Base-by-base conservation (phyloP, 495 filamentous ascomycete genomes). In the Lichina pygmaea region DNA sequence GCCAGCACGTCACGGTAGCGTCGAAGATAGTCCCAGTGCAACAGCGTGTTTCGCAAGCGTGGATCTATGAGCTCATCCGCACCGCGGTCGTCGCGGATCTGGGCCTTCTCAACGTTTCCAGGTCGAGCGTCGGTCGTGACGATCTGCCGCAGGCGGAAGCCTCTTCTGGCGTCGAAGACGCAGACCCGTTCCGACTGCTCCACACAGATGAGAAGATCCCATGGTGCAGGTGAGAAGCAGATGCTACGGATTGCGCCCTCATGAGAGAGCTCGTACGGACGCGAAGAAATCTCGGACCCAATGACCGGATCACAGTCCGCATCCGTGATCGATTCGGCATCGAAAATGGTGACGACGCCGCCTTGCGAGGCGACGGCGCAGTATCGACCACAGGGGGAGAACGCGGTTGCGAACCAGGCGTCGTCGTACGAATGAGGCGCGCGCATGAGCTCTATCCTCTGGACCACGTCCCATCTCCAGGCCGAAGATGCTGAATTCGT, bases 191-290 rank as follows among this genome's bases (percentile, higher is more conserved):
- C 86, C 49, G 75, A 77, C 49, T 92, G 78, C 60, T 97, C 89
- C 16, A 84, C 73, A 85, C 86, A 94, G 24, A 91, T 79, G 34
- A 97, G 66, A 12, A 97, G 70, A 57, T 97, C 86, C 70, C 76
- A 81, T 8, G 86, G 82, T 15, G 78, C 81, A 3, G 89, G 85
- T 0, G 81, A 78, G 55, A 97, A 97, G 17, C 74, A 67, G 75
- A 97, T 86, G 46, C 83, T 80, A 44, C 89, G 73, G 44, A 97
- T 74, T 41, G 89, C 84, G 46, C 91, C 86, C 15, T 65, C 67
- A 41, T 73, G 16, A 6, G 30, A 32, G 2, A 11, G 10, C n/a
- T 37, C 42, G 44, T 56, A 50, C 8, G 57, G 54, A 50, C 63
- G 52, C 24, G 63, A 63, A 9, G 65, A 63, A 30, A 51, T 56